Evolutionary conservation across 805 yeast species (phyloP).

Genomic region (Monosporozyma aerobia): DNA sequence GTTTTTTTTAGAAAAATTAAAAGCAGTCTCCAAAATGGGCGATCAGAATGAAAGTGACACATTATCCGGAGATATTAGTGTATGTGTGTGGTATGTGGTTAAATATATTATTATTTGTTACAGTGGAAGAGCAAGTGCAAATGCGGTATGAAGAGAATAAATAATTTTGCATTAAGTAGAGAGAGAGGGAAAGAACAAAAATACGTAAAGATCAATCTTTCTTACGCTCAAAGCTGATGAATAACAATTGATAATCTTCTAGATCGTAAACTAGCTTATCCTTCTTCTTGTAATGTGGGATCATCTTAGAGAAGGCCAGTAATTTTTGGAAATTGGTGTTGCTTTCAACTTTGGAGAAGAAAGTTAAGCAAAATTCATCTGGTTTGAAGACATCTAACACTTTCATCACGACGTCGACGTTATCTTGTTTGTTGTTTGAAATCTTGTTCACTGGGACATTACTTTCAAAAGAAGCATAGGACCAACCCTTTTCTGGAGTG

Average conservation of each 20-base stretch:
- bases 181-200: background rate
- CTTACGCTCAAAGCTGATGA: conserved; percentile 41
- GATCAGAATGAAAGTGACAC: background rate
- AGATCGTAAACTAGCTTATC: conserved; percentile 70
- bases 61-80: too few relatives aligned
- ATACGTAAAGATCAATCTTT: background rate
- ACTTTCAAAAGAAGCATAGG: conserved; percentile 93
- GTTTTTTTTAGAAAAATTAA: background rate
- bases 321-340: conserved; percentile 31
- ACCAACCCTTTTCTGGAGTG: conserved; percentile 90
- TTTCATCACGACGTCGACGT: conserved; percentile 46
- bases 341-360: conserved; percentile 30
- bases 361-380: conserved; percentile 57
- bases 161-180: background rate
- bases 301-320: conserved; percentile 26
- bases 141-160: background rate
- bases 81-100: too few relatives aligned
- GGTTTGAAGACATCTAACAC: conserved; percentile 66
- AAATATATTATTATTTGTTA: too few relatives aligned
- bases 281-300: conserved; percentile 40
- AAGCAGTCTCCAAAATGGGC: background rate
- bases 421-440: conserved; percentile 32
- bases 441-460: conserved; percentile 49
- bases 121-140: too few relatives aligned
- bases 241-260: conserved; percentile 63